Base-by-base conservation (phyloP, 106 monocot species). In the Ottelia alismoides region DNA sequence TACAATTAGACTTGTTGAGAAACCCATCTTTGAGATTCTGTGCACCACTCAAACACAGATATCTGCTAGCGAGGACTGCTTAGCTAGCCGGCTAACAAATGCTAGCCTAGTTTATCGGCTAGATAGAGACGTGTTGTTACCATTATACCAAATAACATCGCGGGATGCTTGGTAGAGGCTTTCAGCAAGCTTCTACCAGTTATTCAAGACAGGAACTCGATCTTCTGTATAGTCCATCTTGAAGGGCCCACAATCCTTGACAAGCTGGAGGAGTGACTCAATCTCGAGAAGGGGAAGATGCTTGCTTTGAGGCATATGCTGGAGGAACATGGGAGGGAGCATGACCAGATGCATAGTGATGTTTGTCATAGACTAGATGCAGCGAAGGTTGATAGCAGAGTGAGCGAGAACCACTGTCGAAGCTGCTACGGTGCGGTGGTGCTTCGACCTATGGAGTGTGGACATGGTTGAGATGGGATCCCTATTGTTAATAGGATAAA, bases 321-420 rank as follows among this genome's bases (percentile, higher is more conserved):
- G 25, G 32, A 30, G 31, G 62, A 70, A 47, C 62, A 62, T 19
- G n/a, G n/a, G n/a, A n/a, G 69, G 69, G 25, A 70, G 62, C 46
- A 62, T 70, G 69, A 61, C 62, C 12, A 55, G 61, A 28, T 61
- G 54, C 6, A 45, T 44, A 16, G 61, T 70, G 20, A 22, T 61
- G 61, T 70, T 70, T 25, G 31, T 70, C 9, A n/a, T 62, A 6
- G 61, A 70, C 30, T 61, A 70, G 53, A 61, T 70, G 62, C n/a
- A 62, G 60, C 9, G 22, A 45, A 47, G 52, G 53, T 53, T 62
- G 14, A 30, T 16, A 6, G 35, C 25, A 30, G 62, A 53, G 22
- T 28, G 29, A 31, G 49, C 25, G 69, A 46, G 25, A 4, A 70
- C 69, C 29, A 70, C 69, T 29, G 69, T 61, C 2, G 69, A 70